Evolutionary conservation across 371 early-diverging fungal genomes (phyloP).

Genomic region (Cokeromyces recurvatus): DNA sequence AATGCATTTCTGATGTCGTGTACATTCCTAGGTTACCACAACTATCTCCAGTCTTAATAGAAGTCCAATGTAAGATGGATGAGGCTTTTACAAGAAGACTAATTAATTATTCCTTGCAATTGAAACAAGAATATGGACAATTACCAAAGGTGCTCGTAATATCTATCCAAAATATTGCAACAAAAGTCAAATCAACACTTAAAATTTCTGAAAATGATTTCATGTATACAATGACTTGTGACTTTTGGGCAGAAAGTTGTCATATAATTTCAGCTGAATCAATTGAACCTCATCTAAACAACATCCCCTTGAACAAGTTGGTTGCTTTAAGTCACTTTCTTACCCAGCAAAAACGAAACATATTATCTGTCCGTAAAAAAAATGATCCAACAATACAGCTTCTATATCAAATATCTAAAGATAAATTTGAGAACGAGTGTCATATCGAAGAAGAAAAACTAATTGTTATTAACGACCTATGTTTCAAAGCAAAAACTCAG

Average conservation of each 20-base stretch:
- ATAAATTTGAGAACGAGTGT: conserved; percentile 17
- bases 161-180: conserved; percentile 8
- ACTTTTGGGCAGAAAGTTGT: conserved; percentile 13
- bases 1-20: conserved; percentile 6
- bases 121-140: conserved; percentile 15
- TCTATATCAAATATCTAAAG: conserved; percentile 7
- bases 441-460: conserved; percentile 14
- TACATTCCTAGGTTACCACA: conserved; percentile 2
- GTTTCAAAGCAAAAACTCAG: conserved; percentile 10
- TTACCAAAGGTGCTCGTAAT: conserved; percentile 6
- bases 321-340: conserved; percentile 13
- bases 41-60: conserved; percentile 6
- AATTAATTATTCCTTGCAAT: conserved; percentile 6
- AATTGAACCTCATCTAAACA: conserved; percentile 6
- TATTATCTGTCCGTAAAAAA: conserved; percentile 9
- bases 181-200: conserved; percentile 7
- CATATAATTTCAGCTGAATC: conserved; percentile 10
- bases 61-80: conserved; percentile 8
- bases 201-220: conserved; percentile 1
- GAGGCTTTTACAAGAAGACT: conserved; percentile 2
- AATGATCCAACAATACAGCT: conserved; percentile 11
- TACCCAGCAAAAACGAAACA: conserved; percentile 8
- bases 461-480: conserved; percentile 10
- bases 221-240: conserved; percentile 4
- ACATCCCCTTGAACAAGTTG: conserved; percentile 10